Evolutionary conservation across 768 basidiomycete genomes (phyloP), one percentile per base, ranked within the genome.

Genomic region (Suillus variegatus): DNA sequence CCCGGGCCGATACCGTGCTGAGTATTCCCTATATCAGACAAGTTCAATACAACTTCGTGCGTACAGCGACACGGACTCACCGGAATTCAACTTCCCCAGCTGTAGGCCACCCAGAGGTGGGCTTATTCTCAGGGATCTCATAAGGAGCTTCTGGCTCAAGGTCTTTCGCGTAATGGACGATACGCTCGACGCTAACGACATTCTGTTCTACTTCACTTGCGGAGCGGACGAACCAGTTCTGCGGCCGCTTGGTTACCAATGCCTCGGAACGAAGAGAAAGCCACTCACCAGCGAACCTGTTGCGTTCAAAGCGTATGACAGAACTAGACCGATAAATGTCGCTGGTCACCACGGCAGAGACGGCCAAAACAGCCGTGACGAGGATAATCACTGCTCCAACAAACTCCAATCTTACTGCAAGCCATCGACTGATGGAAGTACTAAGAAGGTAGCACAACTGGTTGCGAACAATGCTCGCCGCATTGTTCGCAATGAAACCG

Each of bases 151-250:
- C 96, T 0, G 88, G 81, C n/a, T 81, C 71, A 20, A 97, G 81
- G 8, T 89, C 81, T 35, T 71, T 76, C 4, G 88, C 88, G 71
- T 97, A 96, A 70, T 95, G 89, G 35, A 92, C 75, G 62, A 96
- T 90, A 6, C 94, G 88, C 74, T 97, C 95, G 18, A 94, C 91
- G 71, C 92, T 93, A 66, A 95, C 93, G 70, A 94, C 89, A 69
- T 93, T 93, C 70, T 95, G 92, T 73, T 97, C 95, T 16, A 95
- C 92, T 75, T 96, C 95, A 70, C 89, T 91, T 3, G 91, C 88
- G 16, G 89, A 88, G 38, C 92, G 85, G 35, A 94, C 92, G 8
- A 93, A 82, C 91, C 91, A 92, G 71, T 93, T 92, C 89, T 92
- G 67, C 22, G 35, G 35, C 36, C 20, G 6, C 25, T 69, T 32